Evolutionary conservation across 495 filamentous ascomycete genomes (phyloP), one percentile per base, ranked within the genome.

Genomic region (Trichoderma virens): DNA sequence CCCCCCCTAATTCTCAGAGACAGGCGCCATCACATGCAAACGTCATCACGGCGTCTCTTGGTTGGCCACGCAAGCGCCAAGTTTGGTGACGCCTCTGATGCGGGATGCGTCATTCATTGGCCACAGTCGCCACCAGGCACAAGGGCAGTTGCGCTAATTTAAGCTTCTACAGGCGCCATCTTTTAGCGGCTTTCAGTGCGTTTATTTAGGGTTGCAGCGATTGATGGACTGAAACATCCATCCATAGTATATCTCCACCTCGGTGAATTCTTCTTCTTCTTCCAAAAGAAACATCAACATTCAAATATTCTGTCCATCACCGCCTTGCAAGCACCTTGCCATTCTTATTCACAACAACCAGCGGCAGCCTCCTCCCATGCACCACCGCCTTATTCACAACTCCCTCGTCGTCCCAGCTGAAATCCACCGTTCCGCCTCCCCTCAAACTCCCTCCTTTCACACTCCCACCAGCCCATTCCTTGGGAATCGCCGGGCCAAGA

Each of bases 401-500:
- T 7, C 72, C 78, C 9, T 69, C 51, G 8, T 39, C 59, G 69
- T 76, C 75, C 76, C 79, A 77, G 27, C 60, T 51, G 65, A 79
- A 79, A 51, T 68, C 69, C 4, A 80, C 67, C 41, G 47, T 67
- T 5, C 74, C 78, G 34, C 78, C 78, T 1, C 77, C 78, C 25
- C 77, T 71, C 43, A 81, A 35, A 47, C 68, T 69, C 45, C 78
- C 30, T 13, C 78, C 78, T 47, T 56, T 69, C 8, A 78, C 71
- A 31, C 65, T 70, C 0, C 76, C 59, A 23, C 59, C 59, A 9
- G 59, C 59, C 59, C 59, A 61, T 18, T 20, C 59, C 20, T 18
- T 25, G 20, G 59, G 59, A 61, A 61, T 61, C 0, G 59, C 59
- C 18, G 59, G 59, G 9, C 59, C 59, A 8, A 61, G 59, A 23